Evolutionary conservation across 2,329 filamentous ascomycete genomes (phyloP), one percentile per base, ranked within the genome.

Genomic region (Penicillium italicum): DNA sequence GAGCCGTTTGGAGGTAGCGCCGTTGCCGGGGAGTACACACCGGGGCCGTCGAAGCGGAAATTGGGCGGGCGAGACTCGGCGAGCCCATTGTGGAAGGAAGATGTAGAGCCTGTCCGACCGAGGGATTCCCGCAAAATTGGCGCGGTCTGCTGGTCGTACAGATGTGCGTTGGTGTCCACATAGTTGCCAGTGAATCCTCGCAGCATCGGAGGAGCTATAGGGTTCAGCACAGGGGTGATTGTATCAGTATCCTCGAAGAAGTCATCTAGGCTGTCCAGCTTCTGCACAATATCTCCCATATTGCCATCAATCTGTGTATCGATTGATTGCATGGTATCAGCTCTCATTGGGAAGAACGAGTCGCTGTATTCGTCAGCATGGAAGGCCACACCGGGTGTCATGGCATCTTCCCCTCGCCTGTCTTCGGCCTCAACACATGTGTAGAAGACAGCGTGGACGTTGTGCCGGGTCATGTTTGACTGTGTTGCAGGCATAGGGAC

Each of bases 371-470:
- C 92, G 59, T 99, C 95, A 3, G 86, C 83, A 64, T 95, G 89
- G 74, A 99, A 97, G 67, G 96, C 92, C 28, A 99, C 86, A 43
- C 96, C 92, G 1, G 91, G 88, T 0, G 91, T 94, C 4, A 86
- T 83, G 0, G 84, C 82, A 42, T 72, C 65, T 53, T 89, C 84
- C 8, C 81, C 77, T 16, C 83, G 83, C 61, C 86, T 81, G 24
- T 77, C 77, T 50, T 83, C 80, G 4, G 83, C 80, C 59, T 84
- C 88, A 50, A 90, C 88, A 68, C 92, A 97, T 61, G 92, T 96
- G 74, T 96, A 96, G 74, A 97, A 97, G 0, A 94, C 92, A 0
- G 92, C 91, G 71, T 97, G 93, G 2, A 99, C 94, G 66, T 99
- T 99, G 55, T 87, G 84, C 55, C 94, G 84, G 4, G 94, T 97